Base-by-base conservation (phyloP, 768 basidiomycete species). In the Candolleomyces efflorescens region DNA sequence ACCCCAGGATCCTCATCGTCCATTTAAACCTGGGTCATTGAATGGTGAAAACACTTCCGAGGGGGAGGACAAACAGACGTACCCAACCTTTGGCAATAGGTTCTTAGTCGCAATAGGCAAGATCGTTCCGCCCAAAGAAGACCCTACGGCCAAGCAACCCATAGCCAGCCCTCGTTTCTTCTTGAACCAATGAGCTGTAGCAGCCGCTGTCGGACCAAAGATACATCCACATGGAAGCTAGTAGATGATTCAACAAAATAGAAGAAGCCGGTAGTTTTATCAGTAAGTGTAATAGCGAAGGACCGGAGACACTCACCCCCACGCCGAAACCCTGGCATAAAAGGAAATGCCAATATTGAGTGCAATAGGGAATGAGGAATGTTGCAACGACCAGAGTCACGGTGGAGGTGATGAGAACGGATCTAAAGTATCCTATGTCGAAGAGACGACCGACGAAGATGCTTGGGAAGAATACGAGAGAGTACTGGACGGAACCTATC, bases 401-500 rank as follows among this genome's bases (percentile, higher is more conserved):
- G 54, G 83, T 84, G 0, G 81, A 78, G 1, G 71, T 39, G 7
- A 80, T 60, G 27, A 82, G 74, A 3, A 87, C 79, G 1, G 78
- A 64, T 36, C 75, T 82, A 67, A 86, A 82, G 62, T 84, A 81
- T 54, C 90, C 90, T 44, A 89, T 66, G 67, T 92, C 90, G 68
- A 91, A 90, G 15, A 91, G 65, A 6, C 87, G 81, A 0, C 90
- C 90, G 3, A 80, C 76, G 46, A 87, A 32, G 6, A 91, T 69
- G 10, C 82, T 85, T 3, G 86, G 84, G 2, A 86, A 66, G 67
- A 85, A 87, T 5, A 82, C 70, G 0, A 88, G 75, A 12, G 86
- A 75, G 63, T 85, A 86, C 86, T 89, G 88, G 26, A 85, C 71
- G 0, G 89, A 90, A 5, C 89, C 89, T 39, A 91, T 90, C 89